Base-by-base conservation (phyloP, 768 basidiomycete species). In the Mycena amicta region DNA sequence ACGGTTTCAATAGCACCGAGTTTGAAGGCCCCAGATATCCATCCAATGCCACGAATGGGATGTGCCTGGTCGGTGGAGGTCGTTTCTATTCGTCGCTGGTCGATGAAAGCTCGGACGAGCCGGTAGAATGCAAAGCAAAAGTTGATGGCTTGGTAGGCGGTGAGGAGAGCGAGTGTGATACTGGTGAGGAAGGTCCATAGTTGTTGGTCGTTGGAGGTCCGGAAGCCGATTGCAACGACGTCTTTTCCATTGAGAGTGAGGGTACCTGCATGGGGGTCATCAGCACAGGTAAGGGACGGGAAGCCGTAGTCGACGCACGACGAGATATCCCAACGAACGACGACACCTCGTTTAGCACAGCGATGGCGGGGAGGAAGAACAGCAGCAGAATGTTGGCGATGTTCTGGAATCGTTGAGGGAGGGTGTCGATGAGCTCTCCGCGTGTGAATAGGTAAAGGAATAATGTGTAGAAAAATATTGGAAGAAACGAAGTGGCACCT, bases 1-100 rank as follows among this genome's bases (percentile, higher is more conserved):
- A 84, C 69, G 4, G 81, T 83, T 71, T 93, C 91, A 47, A 86
- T 67, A 3, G 83, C 82, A 11, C 88, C 88, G 25, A 92, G 66
- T 65, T 84, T 81, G 55, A 88, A 67, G 3, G 83, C 88, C 0
- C 67, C 73, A n/a, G 80, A 73, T 45, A 91, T 76, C 89, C 89
- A 92, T 18, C 76, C 83, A 11, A 83, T 80, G 11, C 90, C 91
- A 56, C 77, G 80, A 62, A 86, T 74, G 20, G 83, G 70, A 67
- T 85, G 81, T 0, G 73, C 69, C 53, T 79, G 74, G 56, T 82
- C 79, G 45, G 74, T 73, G 12, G 72, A 71, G 5, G 75, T 66
- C 1, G 71, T 69, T 57, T 88, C 84, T 51, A 87, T 82, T 5
- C 72, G 72, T 18, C 81, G 81, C 66, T 84, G 82, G 52, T 81